Evolutionary conservation across 169 alveolate species (phyloP), one percentile per base, ranked within the genome.

Genomic region (Eimeria maxima): DNA sequence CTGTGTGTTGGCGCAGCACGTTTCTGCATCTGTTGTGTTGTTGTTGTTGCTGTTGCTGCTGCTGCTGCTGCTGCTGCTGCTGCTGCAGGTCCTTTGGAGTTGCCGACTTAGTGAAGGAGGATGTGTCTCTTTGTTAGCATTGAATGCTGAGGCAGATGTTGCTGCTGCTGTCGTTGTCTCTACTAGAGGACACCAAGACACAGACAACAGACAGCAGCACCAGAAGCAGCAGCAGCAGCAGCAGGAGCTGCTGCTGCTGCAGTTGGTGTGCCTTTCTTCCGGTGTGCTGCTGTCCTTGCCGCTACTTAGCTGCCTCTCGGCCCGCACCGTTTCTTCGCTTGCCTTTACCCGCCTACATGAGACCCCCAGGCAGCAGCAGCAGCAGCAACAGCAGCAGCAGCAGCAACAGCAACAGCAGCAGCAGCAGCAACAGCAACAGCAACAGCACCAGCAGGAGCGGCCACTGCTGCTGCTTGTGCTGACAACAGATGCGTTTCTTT

Each of bases 211-310:
- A 20, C 89, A 38, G 89, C 29, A 22, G 65, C 89, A 78, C 67
- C 89, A 78, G 65, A 8, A 22, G 89, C 67, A 60, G 14, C 27
- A 22, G 44, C 86, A 27, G 33, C 89, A 38, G 67, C 29, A 22
- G 65, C 89, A 78, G 65, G 20, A 22, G 89, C 67, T 42, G 89
- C 89, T 42, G 89, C 89, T 14, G 89, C 63, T 78, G 89, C 89
- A 42, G 38, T 65, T 78, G 38, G 22, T 78, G 89, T 13, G 42
- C 7, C 65, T 78, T 18, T 78, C 89, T 45, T 29, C 89, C 3
- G 89, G 89, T 11, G 18, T 42, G 27, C 18, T 65, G 8, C 65
- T 78, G 57, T 42, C 89, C 0, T 65, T 45, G 38, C 89, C 89
- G 13, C n/a, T 24, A 10, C 38, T 44, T 20, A 38, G 67, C 42